A percentile compares a stretch with the other conserved stretches of the same genome.
These are phyloP conservation scores for Cryptococcus wingfieldii DNA, from an alignment of 1,284 basidiomycete species.

Conservation along the genomic window DNA sequence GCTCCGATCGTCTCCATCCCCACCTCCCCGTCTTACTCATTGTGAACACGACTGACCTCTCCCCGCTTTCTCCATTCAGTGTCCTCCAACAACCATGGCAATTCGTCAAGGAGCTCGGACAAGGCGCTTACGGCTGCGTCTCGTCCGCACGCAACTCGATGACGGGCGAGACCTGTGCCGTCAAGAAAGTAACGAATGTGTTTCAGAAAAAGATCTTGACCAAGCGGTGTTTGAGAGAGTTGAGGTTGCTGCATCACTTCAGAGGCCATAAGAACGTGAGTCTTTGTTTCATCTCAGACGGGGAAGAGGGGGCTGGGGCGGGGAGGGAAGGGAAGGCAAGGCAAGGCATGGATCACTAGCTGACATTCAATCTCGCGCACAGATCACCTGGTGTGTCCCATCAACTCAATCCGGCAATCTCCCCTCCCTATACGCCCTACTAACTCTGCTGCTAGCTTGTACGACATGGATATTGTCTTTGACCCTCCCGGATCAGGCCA, in stretches of 20 bases:
- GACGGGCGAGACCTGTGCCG: slow-evolving; percentile 80
- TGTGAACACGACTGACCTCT: background rate
- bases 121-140: slow-evolving; percentile 90
- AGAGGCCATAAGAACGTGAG: slow-evolving; percentile 91
- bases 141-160: slow-evolving; percentile 77
- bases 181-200: slow-evolving; percentile 77
- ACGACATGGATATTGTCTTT: slow-evolving; percentile 96
- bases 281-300: background rate
- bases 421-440: background rate
- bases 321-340: no score
- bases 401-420: background rate
- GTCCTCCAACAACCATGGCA: slow-evolving; percentile 87
- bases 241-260: slow-evolving; percentile 92
- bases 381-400: slow-evolving; percentile 44
- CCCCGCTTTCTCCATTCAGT: slow-evolving; percentile 26
- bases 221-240: slow-evolving; percentile 88
- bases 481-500: slow-evolving; percentile 68
- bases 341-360: background rate
- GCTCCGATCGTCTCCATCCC: background rate
- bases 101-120: slow-evolving; percentile 91
- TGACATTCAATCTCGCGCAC: background rate
- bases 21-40: background rate
- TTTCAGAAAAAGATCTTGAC: slow-evolving; percentile 92
- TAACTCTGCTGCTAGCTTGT: slow-evolving; percentile 55
- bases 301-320: background rate